Base-by-base conservation (phyloP, 345 rosid genomes). In the Murraya koenigii region DNA sequence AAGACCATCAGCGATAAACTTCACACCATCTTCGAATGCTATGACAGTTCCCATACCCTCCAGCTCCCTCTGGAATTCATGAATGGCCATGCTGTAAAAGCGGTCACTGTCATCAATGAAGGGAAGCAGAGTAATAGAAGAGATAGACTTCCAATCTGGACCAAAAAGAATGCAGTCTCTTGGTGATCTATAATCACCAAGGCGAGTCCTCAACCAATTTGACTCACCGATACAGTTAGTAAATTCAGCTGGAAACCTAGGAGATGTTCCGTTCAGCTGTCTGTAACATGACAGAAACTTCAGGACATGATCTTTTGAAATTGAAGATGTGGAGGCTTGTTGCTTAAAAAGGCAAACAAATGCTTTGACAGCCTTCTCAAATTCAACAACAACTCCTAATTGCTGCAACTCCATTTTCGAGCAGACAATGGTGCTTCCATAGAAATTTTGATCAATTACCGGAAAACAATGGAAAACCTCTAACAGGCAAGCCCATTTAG, bases 141-240 rank as follows among this genome's bases (percentile, higher is more conserved):
- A 79, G 36, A 93, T 85, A 20, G 88, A 81, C 62, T 84, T 79
- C 98, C 98, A 93, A 1, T 82, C 85, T 0, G 80, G 77, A 23
- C 88, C 83, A 79, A 63, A 89, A 28, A 93, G 83, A 59, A 93
- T 89, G 78, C 92, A 91, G 0, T 87, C 85, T 20, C 32, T 61
- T 10, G 93, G 98, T 79, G 83, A 84, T 68, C 87, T 83, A 39
- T 76, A 83, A 75, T 77, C 85, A 13, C 36, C 58, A 80, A 82
- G 89, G 61, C 83, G 83, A 10, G 91, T 91, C 47, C 82, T 84
- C 81, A 93, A 77, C 97, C 98, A 93, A 56, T 74, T 79, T 0
- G 8, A 79, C 76, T 87, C 89, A 8, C 32, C 68, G 59, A 87
- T 83, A 82, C 86, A 81, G 0, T 69, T 73, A 71, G 36, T 82